Conservation (phyloP, 768 basidiomycete genomes). For the Tricholomella constricta region DNA sequence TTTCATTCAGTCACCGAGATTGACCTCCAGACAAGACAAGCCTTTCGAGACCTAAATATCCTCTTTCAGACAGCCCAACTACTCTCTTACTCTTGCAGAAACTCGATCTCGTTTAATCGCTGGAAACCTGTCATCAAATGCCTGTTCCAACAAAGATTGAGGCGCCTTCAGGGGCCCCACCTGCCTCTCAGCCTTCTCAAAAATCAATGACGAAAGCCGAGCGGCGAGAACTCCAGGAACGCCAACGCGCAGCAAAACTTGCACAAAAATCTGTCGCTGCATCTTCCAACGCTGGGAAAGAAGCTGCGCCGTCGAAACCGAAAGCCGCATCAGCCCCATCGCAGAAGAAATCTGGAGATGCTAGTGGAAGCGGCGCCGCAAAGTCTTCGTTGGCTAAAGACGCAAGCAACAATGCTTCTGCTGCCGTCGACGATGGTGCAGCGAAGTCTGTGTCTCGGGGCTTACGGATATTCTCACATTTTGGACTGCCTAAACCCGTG, state of each 20-base stretch:
- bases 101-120: not conserved
- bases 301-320: conserved; percentile 20
- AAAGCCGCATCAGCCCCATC: conserved; percentile 29
- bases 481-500: conserved; percentile 68
- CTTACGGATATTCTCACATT: conserved; percentile 85
- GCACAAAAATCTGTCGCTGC: conserved; percentile 38
- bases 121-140: conserved; percentile 22
- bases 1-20: not conserved
- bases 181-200: conserved; percentile 43
- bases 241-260: conserved; percentile 76
- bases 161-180: conserved; percentile 4
- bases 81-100: not conserved
- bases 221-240: conserved; percentile 76
- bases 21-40: not conserved
- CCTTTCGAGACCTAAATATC: not conserved
- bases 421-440: conserved; percentile 29
- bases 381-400: conserved; percentile 28
- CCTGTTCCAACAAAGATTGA: conserved; percentile 34
- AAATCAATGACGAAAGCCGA: conserved; percentile 82
- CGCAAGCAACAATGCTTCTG: conserved; percentile 15
- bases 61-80: not conserved
- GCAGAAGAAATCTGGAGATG: conserved; percentile 36
- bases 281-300: conserved; percentile 21
- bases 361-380: conserved; percentile 18
- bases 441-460: conserved; percentile 53